Evolutionary conservation across 2,329 filamentous ascomycete genomes (phyloP), one percentile per base, ranked within the genome.

Genomic region (Emergomyces orientalis): DNA sequence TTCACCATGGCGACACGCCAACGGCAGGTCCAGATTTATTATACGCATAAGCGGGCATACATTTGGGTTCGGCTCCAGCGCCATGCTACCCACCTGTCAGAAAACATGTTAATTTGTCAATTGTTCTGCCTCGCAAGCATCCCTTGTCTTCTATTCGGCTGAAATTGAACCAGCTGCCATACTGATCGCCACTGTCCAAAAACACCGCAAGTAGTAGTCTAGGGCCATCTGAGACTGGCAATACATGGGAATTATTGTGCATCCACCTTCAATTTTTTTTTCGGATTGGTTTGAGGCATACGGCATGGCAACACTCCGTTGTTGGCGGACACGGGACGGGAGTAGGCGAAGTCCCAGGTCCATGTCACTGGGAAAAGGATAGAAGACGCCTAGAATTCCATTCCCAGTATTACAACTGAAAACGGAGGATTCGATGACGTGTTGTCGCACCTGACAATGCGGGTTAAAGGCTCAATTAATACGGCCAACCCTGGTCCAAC

Each of bases 311-410:
- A 2, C 41, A 17, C 13, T 60, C 45, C 22, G 43, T 60, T 41
- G 9, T 47, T 49, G 19, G 25, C 32, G 17, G 25, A 60, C 30
- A 51, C 54, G 61, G 56, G 47, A 63, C 56, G 43, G 57, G 32
- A 52, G 47, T n/a, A 58, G 39, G 54, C 52, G 60, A 58, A 37
- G 32, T 59, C 47, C 64, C 64, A 64, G 61, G 63, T 61, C 64
- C 64, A 64, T 64, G 64, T 65, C 64, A 60, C 60, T 64, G 64
- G 64, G 64, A 65, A 62, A 55, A 25, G 51, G 54, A 57, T 51
- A 54, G 49, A 62, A 60, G 54, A 59, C 45, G 37, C 30, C 37
- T 62, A 55, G 61, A 62, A 58, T 37, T 39, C 32, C 7, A 8
- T 37, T n/a, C 22, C n/a, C 22, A 32, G 19, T 34, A 14, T 55